Percentiles rank a stretch among this genome's conserved stretches.
phyloP scores from a whole-genome alignment of 805 yeast genomes.

The Ogataea trehaloabstinens region DNA sequence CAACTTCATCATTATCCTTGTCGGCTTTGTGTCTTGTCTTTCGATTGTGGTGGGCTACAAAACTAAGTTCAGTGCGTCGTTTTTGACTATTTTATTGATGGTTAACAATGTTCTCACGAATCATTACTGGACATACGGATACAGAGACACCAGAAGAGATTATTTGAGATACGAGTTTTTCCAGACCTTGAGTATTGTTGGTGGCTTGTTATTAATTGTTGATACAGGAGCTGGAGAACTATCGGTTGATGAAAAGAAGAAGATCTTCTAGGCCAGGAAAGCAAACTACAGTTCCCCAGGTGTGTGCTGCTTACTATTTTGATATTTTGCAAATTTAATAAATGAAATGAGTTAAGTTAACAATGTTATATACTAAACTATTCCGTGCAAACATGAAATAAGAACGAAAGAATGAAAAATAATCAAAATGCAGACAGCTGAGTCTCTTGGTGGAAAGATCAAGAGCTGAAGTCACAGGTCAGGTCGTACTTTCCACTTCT shows the following conservation, averaged over 20 bases:
- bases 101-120: constrained; percentile 76
- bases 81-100: constrained; percentile 65
- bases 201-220: constrained; percentile 86
- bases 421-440: neutral
- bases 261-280: constrained; percentile 74
- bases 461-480: constrained; percentile 44
- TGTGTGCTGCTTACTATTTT: no score
- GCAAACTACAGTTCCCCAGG: no score
- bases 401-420: neutral
- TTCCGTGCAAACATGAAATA: neutral
- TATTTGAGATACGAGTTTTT: constrained; percentile 88
- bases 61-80: constrained; percentile 81
- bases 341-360: neutral
- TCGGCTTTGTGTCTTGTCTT: constrained; percentile 68
- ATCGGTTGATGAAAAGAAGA: constrained; percentile 93
- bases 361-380: no score
- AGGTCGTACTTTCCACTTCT: constrained; percentile 45
- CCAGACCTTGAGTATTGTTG: constrained; percentile 92
- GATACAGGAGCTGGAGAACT: constrained; percentile 96
- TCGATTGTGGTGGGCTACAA: constrained; percentile 90
- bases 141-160: constrained; percentile 77
- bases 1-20: constrained; percentile 59
- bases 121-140: constrained; percentile 82
- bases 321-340: neutral
- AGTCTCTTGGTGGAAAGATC: neutral